phyloP scores from a whole-genome alignment of 2,329 filamentous ascomycete genomes.

The Blastomyces emzantsi region DNA sequence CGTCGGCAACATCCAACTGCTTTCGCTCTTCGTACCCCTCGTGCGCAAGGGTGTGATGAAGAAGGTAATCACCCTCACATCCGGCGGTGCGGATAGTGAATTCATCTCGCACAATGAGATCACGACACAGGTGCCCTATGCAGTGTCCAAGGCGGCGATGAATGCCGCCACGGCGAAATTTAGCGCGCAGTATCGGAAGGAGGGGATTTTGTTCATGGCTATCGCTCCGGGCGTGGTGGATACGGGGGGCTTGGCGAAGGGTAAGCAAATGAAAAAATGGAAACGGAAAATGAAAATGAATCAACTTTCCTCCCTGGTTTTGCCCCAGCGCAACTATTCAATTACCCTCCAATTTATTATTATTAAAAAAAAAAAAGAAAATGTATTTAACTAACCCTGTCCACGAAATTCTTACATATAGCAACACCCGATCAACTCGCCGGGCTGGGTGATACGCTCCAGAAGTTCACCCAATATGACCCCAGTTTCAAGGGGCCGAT shows the following conservation, averaged over 20 bases:
- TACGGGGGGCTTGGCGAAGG: not conserved
- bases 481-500: conserved; percentile 34
- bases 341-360: no score
- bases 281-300: not conserved
- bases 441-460: conserved; percentile 19
- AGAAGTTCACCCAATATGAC: conserved; percentile 30
- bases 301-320: no score
- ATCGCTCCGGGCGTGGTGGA: conserved; percentile 37
- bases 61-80: conserved; percentile 47
- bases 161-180: conserved; percentile 49
- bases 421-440: conserved; percentile 21
- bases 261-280: not conserved
- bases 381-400: no score
- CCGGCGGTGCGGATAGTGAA: conserved; percentile 42
- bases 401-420: conserved; percentile 2
- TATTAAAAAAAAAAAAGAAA: no score
- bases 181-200: conserved; percentile 40
- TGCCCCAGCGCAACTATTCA: no score
- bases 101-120: conserved; percentile 34
- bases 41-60: conserved; percentile 44
- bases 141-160: conserved; percentile 44
- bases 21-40: conserved; percentile 47
- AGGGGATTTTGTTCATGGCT: conserved; percentile 46
- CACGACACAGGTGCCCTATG: conserved; percentile 34
- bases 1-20: conserved; percentile 44